Base-by-base conservation (phyloP, 805 yeast species). In the Wickerhamomyces ciferrii region DNA sequence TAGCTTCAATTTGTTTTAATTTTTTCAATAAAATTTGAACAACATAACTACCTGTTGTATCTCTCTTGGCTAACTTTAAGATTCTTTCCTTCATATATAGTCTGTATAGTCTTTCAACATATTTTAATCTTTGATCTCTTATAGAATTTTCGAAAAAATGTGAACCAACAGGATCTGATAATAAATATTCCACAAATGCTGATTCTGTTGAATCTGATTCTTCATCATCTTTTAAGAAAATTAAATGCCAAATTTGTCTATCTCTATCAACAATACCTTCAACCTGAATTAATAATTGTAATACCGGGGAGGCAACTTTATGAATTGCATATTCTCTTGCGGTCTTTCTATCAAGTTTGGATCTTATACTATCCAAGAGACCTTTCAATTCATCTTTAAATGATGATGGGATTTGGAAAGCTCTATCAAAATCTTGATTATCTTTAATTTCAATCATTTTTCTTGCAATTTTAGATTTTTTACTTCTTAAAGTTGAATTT, bases 161-260 rank as follows among this genome's bases (percentile, higher is more conserved):
- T 1, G 96, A 85, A 0, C 98, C 99, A n/a, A 91, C 88, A 1
- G 95, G 72, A 59, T 90, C 96, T 9, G 94, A 79, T 34, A 92
- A 67, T 45, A 91, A 71, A 57, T 85, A 86, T 61, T 90, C 96
- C 27, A 91, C 83, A 62, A 86, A 90, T 0, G 94, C 80, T 51
- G 78, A 91, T 56, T 87, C 94, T 48, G 78, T 75, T 1, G 77
- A 44, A 51, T 84, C 81, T 43, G 65, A 72, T 23, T 73, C 81
- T 3, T 71, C 77, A 14, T 69, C 68, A 11, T 74, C 77, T 38
- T 67, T 65, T 39, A 65, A 62, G 67, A 89, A 87, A 0, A 83
- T 70, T 39, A 76, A 62, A 56, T 81, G 82, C 84, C 90, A 85
- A 50, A 83, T 68, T 19, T 80, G 70, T 61, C 92, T 79, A 45